Conservation (phyloP, 139 green algal genomes). For the Tetradesmus obliquus region DNA sequence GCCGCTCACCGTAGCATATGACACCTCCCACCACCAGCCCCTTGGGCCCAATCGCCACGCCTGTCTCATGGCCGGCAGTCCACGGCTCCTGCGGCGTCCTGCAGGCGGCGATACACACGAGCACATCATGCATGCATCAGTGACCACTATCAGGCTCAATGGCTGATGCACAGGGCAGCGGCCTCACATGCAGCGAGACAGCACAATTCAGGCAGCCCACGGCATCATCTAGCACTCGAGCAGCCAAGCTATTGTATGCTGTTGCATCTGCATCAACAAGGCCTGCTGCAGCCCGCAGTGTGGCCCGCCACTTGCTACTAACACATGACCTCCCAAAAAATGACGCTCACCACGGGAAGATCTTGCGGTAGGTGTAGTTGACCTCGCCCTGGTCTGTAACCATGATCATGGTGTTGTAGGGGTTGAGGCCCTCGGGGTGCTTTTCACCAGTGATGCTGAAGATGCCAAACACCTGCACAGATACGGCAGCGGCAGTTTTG, state of each 20-base stretch:
- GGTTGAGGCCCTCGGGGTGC: slow-evolving; percentile 60
- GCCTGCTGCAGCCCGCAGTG: no score
- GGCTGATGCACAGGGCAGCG: no score
- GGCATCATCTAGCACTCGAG: no score
- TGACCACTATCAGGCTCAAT: no score
- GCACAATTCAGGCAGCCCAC: no score
- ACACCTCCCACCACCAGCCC: slow-evolving; percentile 51
- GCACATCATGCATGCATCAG: no score
- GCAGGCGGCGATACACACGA: no score
- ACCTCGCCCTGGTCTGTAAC: slow-evolving; percentile 62
- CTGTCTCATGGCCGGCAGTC: slow-evolving; percentile 63
- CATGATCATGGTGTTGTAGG: slow-evolving; percentile 71
- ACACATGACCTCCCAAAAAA: no score
- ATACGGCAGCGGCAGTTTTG: neutral
- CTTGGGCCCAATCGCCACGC: slow-evolving; percentile 60
- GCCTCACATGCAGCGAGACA: no score
- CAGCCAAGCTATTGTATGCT: no score
- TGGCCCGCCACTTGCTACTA: no score
- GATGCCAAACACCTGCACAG: slow-evolving; percentile 58
- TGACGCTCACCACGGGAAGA: slow-evolving; percentile 56
- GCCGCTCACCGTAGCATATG: slow-evolving; percentile 57
- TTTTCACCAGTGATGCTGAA: slow-evolving; percentile 64
- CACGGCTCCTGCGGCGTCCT: slow-evolving; percentile 56
- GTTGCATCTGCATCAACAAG: no score
- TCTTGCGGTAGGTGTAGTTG: slow-evolving; percentile 61